These are phyloP conservation scores for Hondaea fermentalgiana DNA, from an alignment of 108 stramenopile species.

Conservation along the genomic window DNA sequence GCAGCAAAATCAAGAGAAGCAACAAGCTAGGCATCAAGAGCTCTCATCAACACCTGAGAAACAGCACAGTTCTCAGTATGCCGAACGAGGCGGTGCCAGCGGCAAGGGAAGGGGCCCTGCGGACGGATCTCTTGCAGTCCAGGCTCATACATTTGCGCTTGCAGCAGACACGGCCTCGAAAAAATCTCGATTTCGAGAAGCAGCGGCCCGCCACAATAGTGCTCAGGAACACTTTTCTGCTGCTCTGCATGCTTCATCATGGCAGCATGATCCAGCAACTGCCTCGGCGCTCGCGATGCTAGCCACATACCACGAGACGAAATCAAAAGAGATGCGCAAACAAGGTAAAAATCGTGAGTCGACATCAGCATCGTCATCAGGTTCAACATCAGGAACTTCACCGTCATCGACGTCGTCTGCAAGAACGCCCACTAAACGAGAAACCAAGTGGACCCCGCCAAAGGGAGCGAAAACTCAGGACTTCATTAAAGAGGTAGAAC, in stretches of 20 bases:
- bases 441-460: background rate
- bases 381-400: background rate
- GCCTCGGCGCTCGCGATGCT: background rate
- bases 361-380: background rate
- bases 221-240: background rate
- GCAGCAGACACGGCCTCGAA: background rate
- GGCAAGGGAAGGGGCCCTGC: background rate
- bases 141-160: slow-evolving; percentile 3
- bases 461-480: background rate
- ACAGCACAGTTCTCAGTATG: too few relatives aligned
- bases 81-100: background rate
- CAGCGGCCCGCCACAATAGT: background rate
- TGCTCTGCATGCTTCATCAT: background rate
- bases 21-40: too few relatives aligned
- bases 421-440: background rate
- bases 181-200: background rate
- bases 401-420: background rate
- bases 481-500: background rate
- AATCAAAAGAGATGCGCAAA: background rate
- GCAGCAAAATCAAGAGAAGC: too few relatives aligned
- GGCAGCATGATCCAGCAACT: background rate
- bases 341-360: background rate
- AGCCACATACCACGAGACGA: background rate
- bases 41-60: too few relatives aligned
- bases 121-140: background rate